These are phyloP conservation scores for Wickerhamomyces alni DNA, from an alignment of 805 yeast genomes.

Conservation along the genomic window DNA sequence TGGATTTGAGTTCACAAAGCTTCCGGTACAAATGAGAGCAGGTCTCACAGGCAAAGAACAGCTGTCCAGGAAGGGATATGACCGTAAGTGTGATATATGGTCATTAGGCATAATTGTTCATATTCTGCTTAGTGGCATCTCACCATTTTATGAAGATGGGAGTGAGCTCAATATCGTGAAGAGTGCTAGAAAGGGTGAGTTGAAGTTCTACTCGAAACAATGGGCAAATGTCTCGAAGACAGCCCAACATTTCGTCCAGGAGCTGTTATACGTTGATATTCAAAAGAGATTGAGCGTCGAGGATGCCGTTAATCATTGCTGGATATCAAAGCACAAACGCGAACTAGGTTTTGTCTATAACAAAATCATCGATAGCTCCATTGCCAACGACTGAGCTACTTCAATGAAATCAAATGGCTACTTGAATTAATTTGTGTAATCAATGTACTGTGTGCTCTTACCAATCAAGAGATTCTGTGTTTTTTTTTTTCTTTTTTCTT, in stretches of 20 bases:
- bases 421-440: too few relatives aligned
- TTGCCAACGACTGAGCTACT: too few relatives aligned
- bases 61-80: constrained; percentile 34
- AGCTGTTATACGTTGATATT: constrained; percentile 34
- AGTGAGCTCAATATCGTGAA: constrained; percentile 34
- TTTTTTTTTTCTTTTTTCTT: neutral
- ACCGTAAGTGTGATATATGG: constrained; percentile 61
- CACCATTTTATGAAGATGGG: constrained; percentile 54
- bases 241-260: constrained; percentile 42
- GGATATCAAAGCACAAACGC: constrained; percentile 32
- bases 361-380: too few relatives aligned
- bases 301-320: constrained; percentile 36
- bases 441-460: neutral
- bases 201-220: constrained; percentile 31
- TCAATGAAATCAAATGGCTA: too few relatives aligned
- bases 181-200: constrained; percentile 34
- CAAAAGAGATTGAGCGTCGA: constrained; percentile 29
- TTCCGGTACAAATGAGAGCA: constrained; percentile 21
- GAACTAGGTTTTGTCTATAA: neutral
- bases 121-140: constrained; percentile 55
- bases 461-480: neutral
- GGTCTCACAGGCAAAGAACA: constrained; percentile 17
- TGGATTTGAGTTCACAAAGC: constrained; percentile 34
- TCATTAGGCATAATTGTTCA: constrained; percentile 58
- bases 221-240: constrained; percentile 36